These are phyloP conservation scores for Polygonum aviculare DNA, from an alignment of 148 eudicot species.

Conservation along the genomic window DNA sequence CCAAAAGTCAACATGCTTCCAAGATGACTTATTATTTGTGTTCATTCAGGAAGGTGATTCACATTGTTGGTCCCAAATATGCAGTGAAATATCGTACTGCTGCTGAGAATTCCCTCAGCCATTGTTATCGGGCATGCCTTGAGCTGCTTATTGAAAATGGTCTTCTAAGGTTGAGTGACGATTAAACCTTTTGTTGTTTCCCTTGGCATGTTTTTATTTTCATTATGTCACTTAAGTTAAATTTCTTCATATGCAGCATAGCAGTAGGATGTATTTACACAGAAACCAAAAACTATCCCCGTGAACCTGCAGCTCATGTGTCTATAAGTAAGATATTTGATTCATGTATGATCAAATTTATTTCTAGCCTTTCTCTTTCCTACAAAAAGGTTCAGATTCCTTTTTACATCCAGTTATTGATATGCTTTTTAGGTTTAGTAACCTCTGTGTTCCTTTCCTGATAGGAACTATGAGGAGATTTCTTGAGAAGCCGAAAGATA, in stretches of 20 bases:
- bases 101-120: constrained; percentile 97
- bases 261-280: no score
- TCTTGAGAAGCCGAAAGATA: constrained; percentile 91
- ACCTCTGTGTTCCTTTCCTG: constrained; percentile 11
- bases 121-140: constrained; percentile 90
- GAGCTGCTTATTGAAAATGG: constrained; percentile 88
- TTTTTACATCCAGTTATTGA: background rate
- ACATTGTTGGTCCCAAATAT: constrained; percentile 99
- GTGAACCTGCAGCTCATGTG: no score
- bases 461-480: constrained; percentile 92
- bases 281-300: no score
- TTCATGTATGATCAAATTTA: no score
- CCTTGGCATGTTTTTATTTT: constrained; percentile 5
- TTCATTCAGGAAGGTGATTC: constrained; percentile 82
- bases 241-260: constrained; percentile 50
- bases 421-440: background rate
- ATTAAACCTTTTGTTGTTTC: constrained; percentile 12
- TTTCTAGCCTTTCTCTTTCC: background rate
- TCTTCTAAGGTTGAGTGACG: constrained; percentile 52
- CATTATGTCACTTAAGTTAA: background rate
- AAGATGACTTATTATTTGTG: constrained; percentile 10
- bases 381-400: background rate
- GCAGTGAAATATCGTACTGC: constrained; percentile 98
- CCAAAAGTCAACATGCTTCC: background rate
- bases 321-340: no score